A percentile compares a stretch with the other conserved stretches of the same genome.
Evolutionary conservation across 306 rosid genomes (phyloP).

Genomic region (Mucuna pruriens): DNA sequence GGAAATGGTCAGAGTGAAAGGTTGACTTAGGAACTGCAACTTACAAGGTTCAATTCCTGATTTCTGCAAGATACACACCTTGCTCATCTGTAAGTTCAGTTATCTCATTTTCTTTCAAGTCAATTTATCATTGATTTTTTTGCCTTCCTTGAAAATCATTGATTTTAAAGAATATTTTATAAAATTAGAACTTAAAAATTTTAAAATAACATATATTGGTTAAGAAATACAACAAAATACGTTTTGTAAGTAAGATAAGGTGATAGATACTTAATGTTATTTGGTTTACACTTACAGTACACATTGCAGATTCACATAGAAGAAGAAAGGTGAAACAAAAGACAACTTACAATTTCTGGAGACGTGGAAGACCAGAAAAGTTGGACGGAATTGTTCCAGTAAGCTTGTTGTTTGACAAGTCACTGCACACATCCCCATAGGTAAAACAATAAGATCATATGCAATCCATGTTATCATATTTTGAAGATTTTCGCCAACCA

Average conservation of each 20-base stretch:
- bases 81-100: constrained; percentile 64
- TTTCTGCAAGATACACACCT: constrained; percentile 66
- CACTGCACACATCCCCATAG: constrained; percentile 48
- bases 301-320: no score
- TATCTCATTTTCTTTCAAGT: constrained; percentile 22
- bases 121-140: neutral
- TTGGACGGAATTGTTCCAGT: constrained; percentile 68
- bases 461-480: constrained; percentile 22
- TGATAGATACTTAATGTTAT: neutral
- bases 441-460: constrained; percentile 1
- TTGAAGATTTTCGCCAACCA: neutral
- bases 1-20: neutral
- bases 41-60: constrained; percentile 85
- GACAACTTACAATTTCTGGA: constrained; percentile 80
- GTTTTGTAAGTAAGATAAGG: neutral
- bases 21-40: constrained; percentile 73
- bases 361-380: constrained; percentile 66
- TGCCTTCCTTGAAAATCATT: constrained; percentile 3
- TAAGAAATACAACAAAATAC: neutral
- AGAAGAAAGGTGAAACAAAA: constrained; percentile 17
- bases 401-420: constrained; percentile 75
- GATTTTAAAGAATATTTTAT: constrained; percentile 3
- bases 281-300: neutral
- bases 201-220: neutral
- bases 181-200: neutral